Percentiles rank a stretch among this genome's conserved stretches.
These are phyloP conservation scores for Chaetomiaceae sp. DNA, from an alignment of 2,329 filamentous ascomycete genomes.

Conservation along the genomic window DNA sequence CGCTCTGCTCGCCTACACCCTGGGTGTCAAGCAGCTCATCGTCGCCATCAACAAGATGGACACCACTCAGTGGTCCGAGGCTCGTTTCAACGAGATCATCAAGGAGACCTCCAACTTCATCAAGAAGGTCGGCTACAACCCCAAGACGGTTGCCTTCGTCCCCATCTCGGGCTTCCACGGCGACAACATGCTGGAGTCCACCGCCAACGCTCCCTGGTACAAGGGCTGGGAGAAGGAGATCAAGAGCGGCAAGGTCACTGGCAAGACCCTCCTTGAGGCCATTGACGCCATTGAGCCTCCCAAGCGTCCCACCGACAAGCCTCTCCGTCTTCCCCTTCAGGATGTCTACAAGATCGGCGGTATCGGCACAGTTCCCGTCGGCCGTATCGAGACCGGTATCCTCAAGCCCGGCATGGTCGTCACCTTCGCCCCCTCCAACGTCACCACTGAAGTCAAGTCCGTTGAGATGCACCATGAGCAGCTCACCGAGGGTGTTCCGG, in stretches of 20 bases:
- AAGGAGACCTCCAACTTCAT: slow-evolving; percentile 99
- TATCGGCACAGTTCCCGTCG: slow-evolving; percentile 99
- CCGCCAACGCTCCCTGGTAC: slow-evolving; percentile 98
- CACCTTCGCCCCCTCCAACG: slow-evolving; percentile 96
- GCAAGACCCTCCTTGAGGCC: slow-evolving; percentile 98
- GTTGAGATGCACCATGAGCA: slow-evolving; percentile 99
- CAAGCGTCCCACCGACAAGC: slow-evolving; percentile 94
- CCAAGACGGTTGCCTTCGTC: slow-evolving; percentile 96
- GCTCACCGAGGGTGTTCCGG: slow-evolving; percentile 87
- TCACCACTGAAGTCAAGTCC: slow-evolving; percentile 99
- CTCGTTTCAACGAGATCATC: slow-evolving; percentile 97
- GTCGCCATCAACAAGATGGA: slow-evolving; percentile 99
- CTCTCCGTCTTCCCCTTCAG: slow-evolving; percentile 99
- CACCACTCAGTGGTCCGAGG: slow-evolving; percentile 97
- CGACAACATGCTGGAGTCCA: slow-evolving; percentile 96
- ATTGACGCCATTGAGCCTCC: slow-evolving; percentile 94
- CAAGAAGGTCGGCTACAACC: slow-evolving; percentile 99
- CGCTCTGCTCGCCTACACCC: slow-evolving; percentile 99
- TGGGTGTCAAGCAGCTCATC: slow-evolving; percentile 99
- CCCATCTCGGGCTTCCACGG: slow-evolving; percentile 99
- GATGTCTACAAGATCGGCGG: slow-evolving; percentile 99
- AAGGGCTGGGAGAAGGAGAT: slow-evolving; percentile 99
- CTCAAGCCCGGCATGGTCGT: slow-evolving; percentile 92
- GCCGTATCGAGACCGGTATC: slow-evolving; percentile 99
- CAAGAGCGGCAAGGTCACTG: slow-evolving; percentile 76